Conservation (phyloP, 176 grass and related monocot species). For the Stipa capillata region DNA sequence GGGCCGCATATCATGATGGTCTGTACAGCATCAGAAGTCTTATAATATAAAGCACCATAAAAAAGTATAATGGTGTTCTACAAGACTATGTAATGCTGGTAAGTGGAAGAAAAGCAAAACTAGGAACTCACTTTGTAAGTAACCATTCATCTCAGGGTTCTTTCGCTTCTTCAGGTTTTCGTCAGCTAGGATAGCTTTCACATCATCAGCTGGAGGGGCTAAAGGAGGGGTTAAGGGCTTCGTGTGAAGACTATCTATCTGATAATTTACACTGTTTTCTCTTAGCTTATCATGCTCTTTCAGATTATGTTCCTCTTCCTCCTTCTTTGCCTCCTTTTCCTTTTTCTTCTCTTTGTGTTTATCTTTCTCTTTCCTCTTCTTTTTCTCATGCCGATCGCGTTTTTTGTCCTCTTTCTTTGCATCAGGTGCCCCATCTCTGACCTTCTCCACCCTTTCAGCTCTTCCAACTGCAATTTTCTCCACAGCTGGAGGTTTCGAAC, state of each 20-base stretch:
- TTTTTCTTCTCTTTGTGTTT: conserved; percentile 69
- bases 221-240: conserved; percentile 33
- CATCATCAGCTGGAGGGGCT: conserved; percentile 23
- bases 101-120: conserved; percentile 15
- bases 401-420: conserved; percentile 42
- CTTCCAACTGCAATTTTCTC: conserved; percentile 47
- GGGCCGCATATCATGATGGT: conserved; percentile 43
- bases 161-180: conserved; percentile 68
- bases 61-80: conserved; percentile 43
- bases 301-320: conserved; percentile 41
- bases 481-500: conserved; percentile 24
- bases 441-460: conserved; percentile 53
- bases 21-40: conserved; percentile 68
- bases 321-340: conserved; percentile 55
- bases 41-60: conserved; percentile 52
- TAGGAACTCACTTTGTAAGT: conserved; percentile 63
- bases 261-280: conserved; percentile 42
- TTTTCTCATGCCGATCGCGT: conserved; percentile 44
- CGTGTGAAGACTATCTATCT: conserved; percentile 31
- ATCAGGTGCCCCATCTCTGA: conserved; percentile 31
- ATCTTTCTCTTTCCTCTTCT: conserved; percentile 65
- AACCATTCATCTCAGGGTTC: conserved; percentile 59
- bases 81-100: conserved; percentile 27
- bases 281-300: conserved; percentile 47
- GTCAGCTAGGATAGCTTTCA: conserved; percentile 25